A percentile compares a stretch with the other conserved stretches of the same genome.
phyloP scores from a whole-genome alignment of 2,329 filamentous ascomycete species.

The Exophiala sideris region DNA sequence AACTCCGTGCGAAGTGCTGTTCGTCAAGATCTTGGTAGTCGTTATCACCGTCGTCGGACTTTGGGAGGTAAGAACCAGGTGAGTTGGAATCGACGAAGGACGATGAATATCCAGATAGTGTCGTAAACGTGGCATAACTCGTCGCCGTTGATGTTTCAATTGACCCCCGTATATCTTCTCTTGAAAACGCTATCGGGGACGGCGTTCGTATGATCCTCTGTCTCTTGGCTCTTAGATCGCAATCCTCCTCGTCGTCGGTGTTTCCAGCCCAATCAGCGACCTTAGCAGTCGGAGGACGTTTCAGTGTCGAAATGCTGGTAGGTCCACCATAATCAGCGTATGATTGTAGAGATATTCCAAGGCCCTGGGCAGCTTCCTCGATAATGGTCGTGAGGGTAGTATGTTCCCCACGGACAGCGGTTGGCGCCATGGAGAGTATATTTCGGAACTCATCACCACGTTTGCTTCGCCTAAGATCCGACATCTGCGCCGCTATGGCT shows the following conservation, averaged over 20 bases:
- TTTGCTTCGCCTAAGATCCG: not conserved
- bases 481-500: slow-evolving; percentile 1
- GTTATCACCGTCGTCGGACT: not conserved
- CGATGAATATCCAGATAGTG: not conserved
- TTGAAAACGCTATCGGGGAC: not conserved
- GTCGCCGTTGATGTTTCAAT: too few relatives aligned
- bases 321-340: too few relatives aligned
- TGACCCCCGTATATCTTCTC: too few relatives aligned
- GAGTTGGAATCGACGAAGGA: not conserved
- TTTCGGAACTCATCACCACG: not conserved
- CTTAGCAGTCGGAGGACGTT: not conserved
- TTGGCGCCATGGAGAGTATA: not conserved
- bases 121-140: not conserved
- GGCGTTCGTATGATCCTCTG: not conserved
- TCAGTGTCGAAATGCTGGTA: not conserved
- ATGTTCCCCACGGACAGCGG: not conserved
- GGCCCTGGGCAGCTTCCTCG: not conserved
- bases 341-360: not conserved
- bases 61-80: not conserved
- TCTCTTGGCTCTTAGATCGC: not conserved
- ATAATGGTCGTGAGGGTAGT: not conserved
- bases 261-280: not conserved
- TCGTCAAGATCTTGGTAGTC: not conserved
- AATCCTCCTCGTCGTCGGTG: not conserved
- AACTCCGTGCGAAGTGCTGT: not conserved